Evolutionary conservation across 768 basidiomycete species (phyloP).

Genomic region (Macrolepiota dolichaula): DNA sequence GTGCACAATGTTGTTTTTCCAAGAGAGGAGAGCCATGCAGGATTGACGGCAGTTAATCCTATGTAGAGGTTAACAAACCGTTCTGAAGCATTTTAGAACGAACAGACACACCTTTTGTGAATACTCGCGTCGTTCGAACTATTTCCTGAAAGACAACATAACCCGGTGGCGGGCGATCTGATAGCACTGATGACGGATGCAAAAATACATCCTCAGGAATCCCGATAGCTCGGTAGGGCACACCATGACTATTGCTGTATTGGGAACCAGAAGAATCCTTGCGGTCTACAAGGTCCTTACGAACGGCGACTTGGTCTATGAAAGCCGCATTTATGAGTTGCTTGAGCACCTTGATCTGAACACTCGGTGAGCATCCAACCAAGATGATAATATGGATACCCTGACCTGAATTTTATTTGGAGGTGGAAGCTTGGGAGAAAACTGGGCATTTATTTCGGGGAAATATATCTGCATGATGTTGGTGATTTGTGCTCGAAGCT

Average conservation of each 20-base stretch:
- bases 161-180: conserved; percentile 70
- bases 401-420: conserved; percentile 76
- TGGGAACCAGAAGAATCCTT: conserved; percentile 60
- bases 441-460: conserved; percentile 55
- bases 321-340: conserved; percentile 88
- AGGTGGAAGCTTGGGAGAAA: conserved; percentile 64
- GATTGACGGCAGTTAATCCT: conserved; percentile 85
- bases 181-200: conserved; percentile 84
- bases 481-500: conserved; percentile 85
- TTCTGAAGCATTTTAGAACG: not conserved
- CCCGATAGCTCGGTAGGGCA: conserved; percentile 81
- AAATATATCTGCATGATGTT: conserved; percentile 82
- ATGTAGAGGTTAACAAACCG: conserved; percentile 4
- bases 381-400: not conserved
- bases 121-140: conserved; percentile 68
- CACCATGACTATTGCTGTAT: conserved; percentile 71
- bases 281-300: conserved; percentile 71
- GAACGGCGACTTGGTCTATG: conserved; percentile 92
- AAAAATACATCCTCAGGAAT: conserved; percentile 87
- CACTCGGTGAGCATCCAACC: conserved; percentile 7
- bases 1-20: conserved; percentile 81
- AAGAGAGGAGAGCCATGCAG: conserved; percentile 81
- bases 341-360: conserved; percentile 81
- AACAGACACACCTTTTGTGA: conserved; percentile 71
- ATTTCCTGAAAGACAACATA: conserved; percentile 85